Conservation (phyloP, 2,329 filamentous ascomycete genomes). For the Acrocalymma vagum region DNA sequence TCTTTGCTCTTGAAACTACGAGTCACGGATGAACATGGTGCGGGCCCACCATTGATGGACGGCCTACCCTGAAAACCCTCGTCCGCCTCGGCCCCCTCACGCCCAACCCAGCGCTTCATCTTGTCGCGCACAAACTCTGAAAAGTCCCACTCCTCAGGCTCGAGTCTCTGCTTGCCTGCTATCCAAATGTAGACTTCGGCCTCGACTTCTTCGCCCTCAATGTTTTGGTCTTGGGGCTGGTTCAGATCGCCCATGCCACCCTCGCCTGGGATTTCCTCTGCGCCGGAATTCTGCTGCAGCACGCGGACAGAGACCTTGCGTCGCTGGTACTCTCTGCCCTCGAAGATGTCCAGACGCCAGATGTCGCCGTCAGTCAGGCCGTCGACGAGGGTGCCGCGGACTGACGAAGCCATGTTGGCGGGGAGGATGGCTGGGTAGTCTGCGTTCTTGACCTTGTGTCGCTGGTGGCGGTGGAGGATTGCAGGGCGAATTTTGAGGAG, state of each 20-base stretch:
- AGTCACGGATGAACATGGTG: too few species aligned
- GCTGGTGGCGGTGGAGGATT: conserved; percentile 75
- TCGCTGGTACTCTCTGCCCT: conserved; percentile 77
- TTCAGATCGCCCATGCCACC: conserved; percentile 30
- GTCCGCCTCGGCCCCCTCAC: conserved; percentile 52
- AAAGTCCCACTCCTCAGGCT: conserved; percentile 87
- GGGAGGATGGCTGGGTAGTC: conserved; percentile 85
- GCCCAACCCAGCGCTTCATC: conserved; percentile 65
- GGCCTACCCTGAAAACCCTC: conserved; percentile 55
- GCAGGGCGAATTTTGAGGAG: conserved; percentile 75
- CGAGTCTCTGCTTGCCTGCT: conserved; percentile 60
- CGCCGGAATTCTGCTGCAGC: conserved; percentile 35
- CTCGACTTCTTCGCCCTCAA: conserved; percentile 50
- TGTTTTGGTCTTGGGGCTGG: conserved; percentile 33
- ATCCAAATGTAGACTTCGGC: conserved; percentile 63
- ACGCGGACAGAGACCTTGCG: conserved; percentile 56
- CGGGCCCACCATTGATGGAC: conserved; percentile 36
- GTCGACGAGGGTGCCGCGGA: conserved; percentile 77
- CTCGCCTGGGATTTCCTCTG: too few species aligned
- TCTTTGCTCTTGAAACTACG: too few species aligned
- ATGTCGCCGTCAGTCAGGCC: conserved; percentile 83
- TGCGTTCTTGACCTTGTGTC: conserved; percentile 71
- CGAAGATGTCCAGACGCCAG: conserved; percentile 79
- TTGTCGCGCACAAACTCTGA: conserved; percentile 82
- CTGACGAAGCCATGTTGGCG: conserved; percentile 47